Base-by-base conservation (phyloP, 164 flowering plant species). In the Tetrastigma voinierianum region DNA sequence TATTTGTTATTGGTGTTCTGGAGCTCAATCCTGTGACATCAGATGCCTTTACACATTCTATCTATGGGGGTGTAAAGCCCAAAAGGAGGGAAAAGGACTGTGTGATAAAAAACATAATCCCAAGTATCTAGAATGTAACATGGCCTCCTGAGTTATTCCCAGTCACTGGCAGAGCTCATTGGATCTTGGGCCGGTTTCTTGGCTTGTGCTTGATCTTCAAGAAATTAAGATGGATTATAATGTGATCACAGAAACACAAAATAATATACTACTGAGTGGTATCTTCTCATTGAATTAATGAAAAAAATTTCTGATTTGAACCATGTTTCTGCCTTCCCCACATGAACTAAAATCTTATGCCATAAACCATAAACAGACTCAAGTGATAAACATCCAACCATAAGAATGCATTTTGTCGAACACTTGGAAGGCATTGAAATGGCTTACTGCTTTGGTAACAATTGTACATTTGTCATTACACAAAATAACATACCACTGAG, bases 391-490 rank as follows among this genome's bases (percentile, higher is more conserved):
- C n/a, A n/a, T n/a, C n/a, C n/a, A n/a, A n/a, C n/a, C n/a, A n/a
- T n/a, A 32, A 16, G 43, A 15, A 68, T n/a, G n/a, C n/a, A n/a
- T n/a, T n/a, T n/a, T n/a, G n/a, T n/a, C n/a, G n/a, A n/a, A n/a
- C n/a, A n/a, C n/a, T n/a, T n/a, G n/a, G n/a, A n/a, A n/a, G n/a
- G n/a, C n/a, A n/a, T n/a, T n/a, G n/a, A n/a, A 14, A 48, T 0
- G 20, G 71, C 83, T 23, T 81, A 95, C 98, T 72, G 97, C 97
- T 87, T 94, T 94, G 17, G 90, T 97, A 65, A 90, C n/a, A n/a
- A n/a, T n/a, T n/a, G n/a, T n/a, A n/a, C n/a, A n/a, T n/a, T n/a
- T n/a, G n/a, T n/a, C n/a, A n/a, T n/a, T n/a, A 32, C 40, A 32
- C 40, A 32, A 32, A 32, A 32, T 32, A 32, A 32, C 6, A 32